Conservation (phyloP, 1,139 yeast genomes). For the Suhomyces chickasaworum region DNA sequence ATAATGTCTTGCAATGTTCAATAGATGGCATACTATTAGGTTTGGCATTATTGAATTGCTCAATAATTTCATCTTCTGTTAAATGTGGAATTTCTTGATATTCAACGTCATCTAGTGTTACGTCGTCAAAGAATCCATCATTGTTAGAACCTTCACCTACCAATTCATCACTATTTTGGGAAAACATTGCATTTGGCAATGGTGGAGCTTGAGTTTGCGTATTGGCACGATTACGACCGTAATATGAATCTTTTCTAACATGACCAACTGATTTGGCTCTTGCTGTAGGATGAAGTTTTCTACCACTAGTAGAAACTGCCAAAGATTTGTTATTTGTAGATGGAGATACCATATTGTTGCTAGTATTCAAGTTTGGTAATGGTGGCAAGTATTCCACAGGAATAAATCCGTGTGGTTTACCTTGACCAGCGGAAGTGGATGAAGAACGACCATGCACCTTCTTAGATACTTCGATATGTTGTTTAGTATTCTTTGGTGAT, state of each 20-base stretch:
- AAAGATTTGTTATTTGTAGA: conserved; percentile 7
- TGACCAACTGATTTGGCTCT: conserved; percentile 84
- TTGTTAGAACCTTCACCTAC: conserved; percentile 18
- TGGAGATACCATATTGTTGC: conserved; percentile 7
- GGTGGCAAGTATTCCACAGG: conserved; percentile 54
- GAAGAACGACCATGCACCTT: conserved; percentile 29
- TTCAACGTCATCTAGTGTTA: conserved; percentile 51
- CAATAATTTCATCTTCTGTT: conserved; percentile 65
- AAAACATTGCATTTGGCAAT: conserved; percentile 49
- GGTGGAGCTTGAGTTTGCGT: conserved; percentile 48
- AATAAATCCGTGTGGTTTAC: conserved; percentile 43
- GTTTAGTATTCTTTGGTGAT: conserved; percentile 3
- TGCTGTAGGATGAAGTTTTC: conserved; percentile 71
- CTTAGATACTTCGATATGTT: conserved; percentile 6
- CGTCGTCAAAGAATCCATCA: conserved; percentile 69
- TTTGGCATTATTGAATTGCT: conserved; percentile 68
- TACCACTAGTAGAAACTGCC: conserved; percentile 11
- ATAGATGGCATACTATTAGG: conserved; percentile 89
- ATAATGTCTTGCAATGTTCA: conserved; percentile 88
- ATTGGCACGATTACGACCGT: conserved; percentile 22
- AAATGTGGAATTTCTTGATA: conserved; percentile 42
- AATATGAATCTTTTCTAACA: conserved; percentile 61
- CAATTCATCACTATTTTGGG: conserved; percentile 47
- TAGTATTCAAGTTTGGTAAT: conserved; percentile 43
- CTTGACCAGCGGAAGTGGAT: conserved; percentile 27